phyloP scores from a whole-genome alignment of 345 rosid species.

The Camelina laxa region DNA sequence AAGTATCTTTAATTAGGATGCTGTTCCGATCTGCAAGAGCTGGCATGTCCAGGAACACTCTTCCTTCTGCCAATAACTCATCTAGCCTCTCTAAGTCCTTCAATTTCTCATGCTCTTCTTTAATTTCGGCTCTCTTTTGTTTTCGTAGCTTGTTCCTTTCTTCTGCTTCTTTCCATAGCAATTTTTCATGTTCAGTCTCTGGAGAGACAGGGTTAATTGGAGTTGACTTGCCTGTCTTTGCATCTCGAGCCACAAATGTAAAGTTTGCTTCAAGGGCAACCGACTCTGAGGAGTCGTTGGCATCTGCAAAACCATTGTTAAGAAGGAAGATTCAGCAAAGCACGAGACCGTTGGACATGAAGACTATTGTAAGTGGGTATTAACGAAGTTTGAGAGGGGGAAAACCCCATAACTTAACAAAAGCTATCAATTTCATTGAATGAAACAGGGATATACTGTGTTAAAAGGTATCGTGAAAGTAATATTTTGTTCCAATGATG shows the following conservation, averaged over 20 bases:
- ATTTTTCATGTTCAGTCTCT: slow-evolving; percentile 70
- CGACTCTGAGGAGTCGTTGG: slow-evolving; percentile 49
- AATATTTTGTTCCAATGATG: neutral
- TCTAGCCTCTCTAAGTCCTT: slow-evolving; percentile 59
- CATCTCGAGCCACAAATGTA: slow-evolving; percentile 86
- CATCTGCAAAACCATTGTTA: slow-evolving; percentile 50
- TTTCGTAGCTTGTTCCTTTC: slow-evolving; percentile 75
- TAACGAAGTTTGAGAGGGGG: neutral
- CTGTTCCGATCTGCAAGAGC: slow-evolving; percentile 91
- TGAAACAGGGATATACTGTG: neutral
- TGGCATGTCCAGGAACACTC: slow-evolving; percentile 85
- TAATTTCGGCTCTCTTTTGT: slow-evolving; percentile 52
- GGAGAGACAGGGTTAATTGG: slow-evolving; percentile 68
- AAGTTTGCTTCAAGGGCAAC: slow-evolving; percentile 79
- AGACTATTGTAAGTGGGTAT: neutral
- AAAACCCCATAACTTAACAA: neutral
- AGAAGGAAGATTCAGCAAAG: neutral
- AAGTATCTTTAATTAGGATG: slow-evolving; percentile 73
- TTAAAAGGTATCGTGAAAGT: neutral
- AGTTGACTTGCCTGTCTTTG: slow-evolving; percentile 78
- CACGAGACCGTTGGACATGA: neutral
- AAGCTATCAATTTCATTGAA: neutral
- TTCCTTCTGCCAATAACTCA: slow-evolving; percentile 75
- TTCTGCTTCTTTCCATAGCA: slow-evolving; percentile 80
- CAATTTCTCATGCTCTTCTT: slow-evolving; percentile 41